Evolutionary conservation across 805 yeast species (phyloP).

Genomic region (Isabelozyma pseudorhagii): DNA sequence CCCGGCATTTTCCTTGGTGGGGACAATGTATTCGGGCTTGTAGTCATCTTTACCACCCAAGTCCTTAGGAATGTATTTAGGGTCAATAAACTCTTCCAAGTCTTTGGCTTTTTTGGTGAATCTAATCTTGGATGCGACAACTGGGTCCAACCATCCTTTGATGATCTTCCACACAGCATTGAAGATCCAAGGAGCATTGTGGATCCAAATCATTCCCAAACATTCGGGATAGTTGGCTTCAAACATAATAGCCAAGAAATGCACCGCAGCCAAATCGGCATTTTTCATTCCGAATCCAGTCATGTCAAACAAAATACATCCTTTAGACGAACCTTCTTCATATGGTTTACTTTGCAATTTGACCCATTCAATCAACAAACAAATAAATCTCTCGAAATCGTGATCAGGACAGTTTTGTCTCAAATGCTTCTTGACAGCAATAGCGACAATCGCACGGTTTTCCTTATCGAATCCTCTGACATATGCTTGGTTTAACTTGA

Average conservation of each 20-base stretch:
- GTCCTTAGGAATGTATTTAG: slow-evolving; percentile 58
- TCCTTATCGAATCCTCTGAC: slow-evolving; percentile 65
- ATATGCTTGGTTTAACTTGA: slow-evolving; percentile 61
- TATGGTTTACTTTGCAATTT: slow-evolving; percentile 51
- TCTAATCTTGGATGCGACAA: slow-evolving; percentile 84
- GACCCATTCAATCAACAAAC: slow-evolving; percentile 69
- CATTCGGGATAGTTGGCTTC: slow-evolving; percentile 96
- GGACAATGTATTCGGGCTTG: slow-evolving; percentile 59
- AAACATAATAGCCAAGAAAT: slow-evolving; percentile 77
- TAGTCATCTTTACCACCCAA: slow-evolving; percentile 71
- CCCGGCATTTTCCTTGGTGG: slow-evolving; percentile 72
- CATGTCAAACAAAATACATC: slow-evolving; percentile 58
- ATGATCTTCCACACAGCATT: slow-evolving; percentile 87
- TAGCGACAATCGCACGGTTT: slow-evolving; percentile 19
- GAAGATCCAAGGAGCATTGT: slow-evolving; percentile 95
- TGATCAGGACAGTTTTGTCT: slow-evolving; percentile 20
- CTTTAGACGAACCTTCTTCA: slow-evolving; percentile 11
- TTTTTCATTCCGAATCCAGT: slow-evolving; percentile 76
- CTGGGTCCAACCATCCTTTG: slow-evolving; percentile 94
- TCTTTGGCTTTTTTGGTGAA: slow-evolving; percentile 76
- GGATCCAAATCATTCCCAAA: slow-evolving; percentile 75
- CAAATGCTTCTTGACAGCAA: slow-evolving; percentile 18
- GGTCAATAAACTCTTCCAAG: slow-evolving; percentile 57
- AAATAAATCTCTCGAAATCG: slow-evolving; percentile 58
- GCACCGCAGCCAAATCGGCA: slow-evolving; percentile 88